phyloP scores from a whole-genome alignment of 495 filamentous ascomycete species.

The Chaetomium fimeti region DNA sequence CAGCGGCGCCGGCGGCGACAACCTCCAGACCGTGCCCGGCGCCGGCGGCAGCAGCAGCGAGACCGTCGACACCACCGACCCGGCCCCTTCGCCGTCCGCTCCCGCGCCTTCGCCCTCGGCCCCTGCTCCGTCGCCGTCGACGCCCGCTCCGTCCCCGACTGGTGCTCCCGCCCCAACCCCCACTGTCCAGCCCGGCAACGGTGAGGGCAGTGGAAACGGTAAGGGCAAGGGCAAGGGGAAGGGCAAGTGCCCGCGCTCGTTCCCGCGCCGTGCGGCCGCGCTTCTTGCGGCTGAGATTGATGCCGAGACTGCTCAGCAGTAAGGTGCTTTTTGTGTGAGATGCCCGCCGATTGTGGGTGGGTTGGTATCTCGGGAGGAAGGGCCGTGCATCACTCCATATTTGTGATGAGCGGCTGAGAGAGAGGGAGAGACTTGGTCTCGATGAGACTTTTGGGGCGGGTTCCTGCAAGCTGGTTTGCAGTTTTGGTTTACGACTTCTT shows the following conservation, averaged over 20 bases:
- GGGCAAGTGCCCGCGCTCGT: neutral
- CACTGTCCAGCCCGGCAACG: neutral
- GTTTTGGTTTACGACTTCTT: neutral
- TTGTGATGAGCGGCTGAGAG: neutral
- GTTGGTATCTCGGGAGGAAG: neutral
- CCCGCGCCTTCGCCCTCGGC: too few species aligned
- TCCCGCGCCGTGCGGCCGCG: conserved; percentile 1
- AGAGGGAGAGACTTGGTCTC: neutral
- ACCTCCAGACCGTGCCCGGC: conserved; percentile 1
- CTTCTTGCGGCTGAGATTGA: neutral
- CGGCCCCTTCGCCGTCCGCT: neutral
- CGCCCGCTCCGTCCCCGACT: neutral
- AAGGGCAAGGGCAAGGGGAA: neutral
- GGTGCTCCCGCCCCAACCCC: neutral
- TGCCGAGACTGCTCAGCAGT: neutral
- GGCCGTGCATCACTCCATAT: neutral
- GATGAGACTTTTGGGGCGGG: neutral
- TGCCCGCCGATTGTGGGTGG: too few species aligned
- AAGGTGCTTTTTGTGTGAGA: neutral
- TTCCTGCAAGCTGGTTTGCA: conserved; percentile 4
- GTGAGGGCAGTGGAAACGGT: neutral
- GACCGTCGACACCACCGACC: neutral
- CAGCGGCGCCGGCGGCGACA: conserved; percentile 10
- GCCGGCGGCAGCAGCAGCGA: neutral
- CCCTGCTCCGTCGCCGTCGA: neutral